Evolutionary conservation across 352 stramenopile species (phyloP).

Genomic region (Pythium rishiriense): DNA sequence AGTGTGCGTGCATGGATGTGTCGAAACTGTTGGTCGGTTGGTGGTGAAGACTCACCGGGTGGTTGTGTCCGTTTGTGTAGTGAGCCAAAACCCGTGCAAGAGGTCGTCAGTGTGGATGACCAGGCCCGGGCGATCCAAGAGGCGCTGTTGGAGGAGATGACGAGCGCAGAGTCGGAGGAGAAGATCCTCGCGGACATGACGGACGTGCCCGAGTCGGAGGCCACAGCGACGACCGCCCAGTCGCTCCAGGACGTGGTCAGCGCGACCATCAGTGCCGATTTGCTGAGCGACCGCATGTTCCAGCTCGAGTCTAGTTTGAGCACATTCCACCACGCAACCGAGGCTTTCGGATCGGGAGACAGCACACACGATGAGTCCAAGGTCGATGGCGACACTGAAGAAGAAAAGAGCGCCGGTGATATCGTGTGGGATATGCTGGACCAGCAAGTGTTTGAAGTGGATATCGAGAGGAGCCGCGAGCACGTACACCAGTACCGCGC

Average conservation of each 20-base stretch:
- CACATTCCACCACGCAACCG: conserved; percentile 66
- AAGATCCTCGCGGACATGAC: conserved; percentile 64
- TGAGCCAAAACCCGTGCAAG: conserved; percentile 6
- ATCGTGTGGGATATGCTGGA: conserved; percentile 79
- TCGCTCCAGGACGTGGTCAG: conserved; percentile 76
- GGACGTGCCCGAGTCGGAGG: conserved; percentile 56
- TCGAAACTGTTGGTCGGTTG: neutral
- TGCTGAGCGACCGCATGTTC: conserved; percentile 89
- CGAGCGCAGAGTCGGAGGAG: conserved; percentile 42
- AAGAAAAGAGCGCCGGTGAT: conserved; percentile 35
- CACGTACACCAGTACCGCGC: conserved; percentile 81
- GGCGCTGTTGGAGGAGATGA: conserved; percentile 37
- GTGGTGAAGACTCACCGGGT: conserved; percentile 1
- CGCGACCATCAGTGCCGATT: conserved; percentile 78
- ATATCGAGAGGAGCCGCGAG: conserved; percentile 63
- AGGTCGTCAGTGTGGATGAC: conserved; percentile 21
- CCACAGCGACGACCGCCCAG: conserved; percentile 41
- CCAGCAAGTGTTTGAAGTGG: conserved; percentile 77
- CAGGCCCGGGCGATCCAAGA: conserved; percentile 22
- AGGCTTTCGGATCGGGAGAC: conserved; percentile 38
- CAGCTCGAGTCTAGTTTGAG: conserved; percentile 81
- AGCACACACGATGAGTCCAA: conserved; percentile 19
- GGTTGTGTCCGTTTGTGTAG: conserved; percentile 1
- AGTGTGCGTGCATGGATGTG: conserved; percentile 39
- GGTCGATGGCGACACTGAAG: conserved; percentile 20